A percentile compares a stretch with the other conserved stretches of the same genome.
Evolutionary conservation across 2,329 filamentous ascomycete species (phyloP).

Genomic region (Ophiostoma australiae): DNA sequence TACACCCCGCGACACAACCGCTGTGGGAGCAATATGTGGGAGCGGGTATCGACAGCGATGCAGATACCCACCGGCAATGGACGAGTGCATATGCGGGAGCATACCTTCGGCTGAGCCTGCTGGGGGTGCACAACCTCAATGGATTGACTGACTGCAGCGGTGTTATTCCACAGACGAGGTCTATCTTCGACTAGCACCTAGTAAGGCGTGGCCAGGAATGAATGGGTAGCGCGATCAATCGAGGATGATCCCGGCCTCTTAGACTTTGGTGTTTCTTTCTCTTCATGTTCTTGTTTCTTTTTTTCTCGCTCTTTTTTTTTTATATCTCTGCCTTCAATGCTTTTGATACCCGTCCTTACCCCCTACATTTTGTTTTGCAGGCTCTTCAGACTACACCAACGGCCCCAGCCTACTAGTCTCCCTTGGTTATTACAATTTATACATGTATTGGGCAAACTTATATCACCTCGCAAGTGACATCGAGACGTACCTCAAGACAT

Average conservation of each 20-base stretch:
- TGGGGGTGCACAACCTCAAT: slow-evolving; percentile 55
- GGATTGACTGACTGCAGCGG: slow-evolving; percentile 51
- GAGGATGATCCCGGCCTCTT: not conserved
- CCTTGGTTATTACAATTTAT: too few relatives aligned
- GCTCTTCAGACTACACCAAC: too few relatives aligned
- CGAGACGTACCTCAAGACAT: not conserved
- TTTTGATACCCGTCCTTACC: not conserved
- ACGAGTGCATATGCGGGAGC: slow-evolving; percentile 45
- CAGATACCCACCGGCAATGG: slow-evolving; percentile 37
- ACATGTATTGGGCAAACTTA: too few relatives aligned
- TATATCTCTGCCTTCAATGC: not conserved
- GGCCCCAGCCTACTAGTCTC: too few relatives aligned
- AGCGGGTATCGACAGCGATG: slow-evolving; percentile 14
- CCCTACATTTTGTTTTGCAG: not conserved
- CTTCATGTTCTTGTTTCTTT: not conserved
- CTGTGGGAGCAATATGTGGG: slow-evolving; percentile 39
- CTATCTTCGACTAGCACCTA: not conserved
- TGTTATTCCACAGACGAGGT: slow-evolving; percentile 38
- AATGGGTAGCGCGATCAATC: not conserved
- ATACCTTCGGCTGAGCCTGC: slow-evolving; percentile 51
- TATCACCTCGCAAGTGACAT: too few relatives aligned
- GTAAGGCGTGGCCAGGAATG: not conserved
- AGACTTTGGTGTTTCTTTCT: not conserved
- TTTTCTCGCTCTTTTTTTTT: not conserved
- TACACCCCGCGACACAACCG: slow-evolving; percentile 35